Base-by-base conservation (phyloP, 805 yeast genomes). In the Metschnikowia santaceciliae region DNA sequence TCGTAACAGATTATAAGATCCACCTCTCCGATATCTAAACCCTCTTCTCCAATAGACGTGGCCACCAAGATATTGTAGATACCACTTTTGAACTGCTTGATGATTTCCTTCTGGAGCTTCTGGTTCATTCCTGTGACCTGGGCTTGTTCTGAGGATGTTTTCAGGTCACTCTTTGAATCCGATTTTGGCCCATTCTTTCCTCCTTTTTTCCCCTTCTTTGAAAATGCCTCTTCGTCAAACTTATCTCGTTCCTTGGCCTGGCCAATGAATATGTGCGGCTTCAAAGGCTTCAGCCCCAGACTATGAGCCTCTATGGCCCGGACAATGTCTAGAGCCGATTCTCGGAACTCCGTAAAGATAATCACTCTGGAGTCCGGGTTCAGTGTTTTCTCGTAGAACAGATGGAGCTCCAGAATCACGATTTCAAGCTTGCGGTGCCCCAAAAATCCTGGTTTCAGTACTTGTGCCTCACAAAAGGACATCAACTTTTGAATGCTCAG, bases 1-100 rank as follows among this genome's bases (percentile, higher is more conserved):
- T 94, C 99, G 68, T 83, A 94, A 63, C 97, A 91, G 6, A 94
- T 77, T 58, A 94, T 92, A 60, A 94, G 65, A 67, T 94, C 99
- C 48, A 94, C 99, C 65, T 95, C 97, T 32, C 99, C 99, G 57
- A 94, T 95, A 73, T 94, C 99, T 56, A 94, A 76, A 42, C 99
- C 99, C 74, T 94, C 99, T 66, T 94, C 99, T 43, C 98, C 99
- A 63, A 94, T 92, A 0, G 97, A 90, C 0, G 99, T 94, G 4
- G 98, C 97, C 5, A 94, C 96, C 19, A 94, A 70, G 7, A 89
- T 82, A 62, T 94, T 95, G 61, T 81, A 80, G 1, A 68, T 74
- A 6, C 96, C 97, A 0, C 67, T 61, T 60, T 85, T 88, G 69
- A 94, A 94, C 51, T 83, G 75, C 32, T 78, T 77, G 30, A 94